Base-by-base conservation (phyloP, 1,139 yeast species). In the Hyphopichia fennica region DNA sequence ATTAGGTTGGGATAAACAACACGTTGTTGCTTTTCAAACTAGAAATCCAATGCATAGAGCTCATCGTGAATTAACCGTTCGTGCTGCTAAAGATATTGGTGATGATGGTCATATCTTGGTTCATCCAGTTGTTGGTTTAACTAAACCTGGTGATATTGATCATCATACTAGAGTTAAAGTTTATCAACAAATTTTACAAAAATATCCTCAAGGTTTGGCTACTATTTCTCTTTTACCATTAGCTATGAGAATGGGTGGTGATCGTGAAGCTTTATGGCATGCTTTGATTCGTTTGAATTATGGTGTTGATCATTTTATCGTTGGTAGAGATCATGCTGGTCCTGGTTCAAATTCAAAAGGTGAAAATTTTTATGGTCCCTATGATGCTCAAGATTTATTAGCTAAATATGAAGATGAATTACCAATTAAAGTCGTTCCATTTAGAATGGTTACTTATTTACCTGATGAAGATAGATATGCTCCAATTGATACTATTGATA, bases 191-290 rank as follows among this genome's bases (percentile, higher is more conserved):
- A 83, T 91, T 55, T 80, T 91, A 65, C 87, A 90, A 66, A 85
- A 93, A 59, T 91, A 87, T 68, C 98, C 98, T 44, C 86, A 84
- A 47, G 96, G 96, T 44, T 84, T 91, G 78, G 98, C 97, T 11
- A 81, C 88, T 51, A 75, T 91, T 50, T 85, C 97, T 11, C 74
- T 91, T 51, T 75, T 91, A 59, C 98, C 98, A 15, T 76, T 91
- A 57, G 98, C 98, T 39, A 91, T 91, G 98, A 84, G 98, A 77
- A 91, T 91, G 98, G 97, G 95, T 48, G 98, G 98, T 66, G 97
- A 93, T 66, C 84, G 96, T 65, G 98, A 91, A 72, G 98, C 98
- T 28, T 86, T 91, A 41, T 91, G 98, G 98, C 98, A 91, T 64
- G 96, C 97, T 20, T 86, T 91, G 60, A 91, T 91, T 62, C 86